These are phyloP conservation scores for Cucumis variabilis DNA, from an alignment of 331 rosid genomes.

Conservation along the genomic window DNA sequence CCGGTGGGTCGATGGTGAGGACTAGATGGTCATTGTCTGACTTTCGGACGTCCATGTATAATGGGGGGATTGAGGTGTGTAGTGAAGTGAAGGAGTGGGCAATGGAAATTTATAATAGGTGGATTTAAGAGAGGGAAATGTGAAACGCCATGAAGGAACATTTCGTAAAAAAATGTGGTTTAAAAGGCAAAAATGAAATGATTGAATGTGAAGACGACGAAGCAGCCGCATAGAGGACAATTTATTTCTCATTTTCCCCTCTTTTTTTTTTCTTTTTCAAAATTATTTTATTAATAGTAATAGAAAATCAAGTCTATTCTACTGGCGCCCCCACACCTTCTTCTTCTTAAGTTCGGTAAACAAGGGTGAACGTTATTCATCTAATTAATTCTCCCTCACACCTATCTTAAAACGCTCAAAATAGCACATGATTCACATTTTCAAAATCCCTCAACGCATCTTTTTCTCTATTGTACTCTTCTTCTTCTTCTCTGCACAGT, in stretches of 20 bases:
- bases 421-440: too few relatives aligned
- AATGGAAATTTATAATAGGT: not conserved
- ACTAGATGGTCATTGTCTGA: conserved; percentile 43
- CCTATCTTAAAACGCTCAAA: too few relatives aligned
- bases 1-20: conserved; percentile 41
- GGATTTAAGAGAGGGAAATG: not conserved
- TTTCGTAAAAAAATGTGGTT: not conserved
- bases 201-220: not conserved
- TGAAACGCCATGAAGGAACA: not conserved
- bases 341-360: too few relatives aligned
- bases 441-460: too few relatives aligned
- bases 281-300: too few relatives aligned
- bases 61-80: not conserved
- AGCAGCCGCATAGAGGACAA: not conserved
- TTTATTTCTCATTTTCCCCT: not conserved
- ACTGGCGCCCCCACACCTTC: too few relatives aligned
- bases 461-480: too few relatives aligned
- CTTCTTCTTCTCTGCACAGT: too few relatives aligned
- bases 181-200: not conserved
- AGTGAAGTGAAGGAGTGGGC: not conserved
- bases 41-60: conserved; percentile 18
- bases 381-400: too few relatives aligned
- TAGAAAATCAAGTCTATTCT: too few relatives aligned
- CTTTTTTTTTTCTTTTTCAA: too few relatives aligned
- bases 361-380: too few relatives aligned